Evolutionary conservation across 1,139 yeast genomes (phyloP), one percentile per base, ranked within the genome.

Genomic region (Wickerhamomyces sp.): DNA sequence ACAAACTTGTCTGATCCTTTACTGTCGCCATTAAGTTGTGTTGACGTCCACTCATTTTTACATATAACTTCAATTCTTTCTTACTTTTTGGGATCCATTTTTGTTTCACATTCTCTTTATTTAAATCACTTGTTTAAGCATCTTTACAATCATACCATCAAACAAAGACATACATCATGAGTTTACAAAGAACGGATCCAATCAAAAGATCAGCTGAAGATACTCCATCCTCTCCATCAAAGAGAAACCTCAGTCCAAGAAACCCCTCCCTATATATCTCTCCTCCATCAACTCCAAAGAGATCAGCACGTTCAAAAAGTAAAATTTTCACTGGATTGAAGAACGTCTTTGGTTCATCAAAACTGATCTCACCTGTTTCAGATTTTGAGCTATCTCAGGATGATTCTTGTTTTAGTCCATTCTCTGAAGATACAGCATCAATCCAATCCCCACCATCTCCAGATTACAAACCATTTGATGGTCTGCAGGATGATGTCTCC

Each of bases 21-120:
- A 18, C 23, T 57, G 62, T 57, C 62, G 44, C 62, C 62, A 58
- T 58, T 58, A 41, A 53, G 14, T 58, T 58, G 62, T 48, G 62
- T 52, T 56, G 62, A 56, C 62, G 60, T 58, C 62, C 62, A 54
- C 38, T 58, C 62, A 36, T 58, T 57, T 47, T 26, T 23, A 36
- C 15, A n/a, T 23, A 26, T 34, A 29, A 5, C 15, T 30, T 37
- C 43, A 36, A 8, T 36, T 27, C 41, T 34, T 14, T 39, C 40
- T 15, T 13, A n/a, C 23, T 39, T 33, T 14, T n/a, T 40, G 29
- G 32, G n/a, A n/a, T n/a, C n/a, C n/a, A n/a, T n/a, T n/a, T n/a
- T n/a, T n/a, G n/a, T 34, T 27, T 30, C 23, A 18, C 5, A 18
- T 18, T 18, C 5, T 18, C 23, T 5, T 18, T 18, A 18, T 41